These are phyloP conservation scores for Kodamaea fukazawae DNA, from an alignment of 805 yeast genomes.

Conservation along the genomic window DNA sequence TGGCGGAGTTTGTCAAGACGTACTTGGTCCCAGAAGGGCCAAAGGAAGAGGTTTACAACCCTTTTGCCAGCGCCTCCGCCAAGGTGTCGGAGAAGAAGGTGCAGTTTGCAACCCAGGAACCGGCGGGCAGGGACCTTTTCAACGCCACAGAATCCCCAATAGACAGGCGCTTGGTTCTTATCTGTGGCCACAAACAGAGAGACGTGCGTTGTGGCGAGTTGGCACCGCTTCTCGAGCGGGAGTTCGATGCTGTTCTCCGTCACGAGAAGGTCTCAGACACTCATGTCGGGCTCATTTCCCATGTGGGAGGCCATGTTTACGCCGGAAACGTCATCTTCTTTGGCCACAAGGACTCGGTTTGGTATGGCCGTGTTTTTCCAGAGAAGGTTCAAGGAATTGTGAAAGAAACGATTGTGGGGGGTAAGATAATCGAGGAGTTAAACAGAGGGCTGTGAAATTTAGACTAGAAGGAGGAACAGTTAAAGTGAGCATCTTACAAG, in stretches of 20 bases:
- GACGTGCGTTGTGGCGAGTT: slow-evolving; percentile 65
- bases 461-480: background rate
- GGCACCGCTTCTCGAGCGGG: slow-evolving; percentile 57
- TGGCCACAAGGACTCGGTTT: slow-evolving; percentile 39
- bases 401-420: slow-evolving; percentile 47
- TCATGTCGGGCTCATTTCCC: slow-evolving; percentile 60
- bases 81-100: too few species aligned
- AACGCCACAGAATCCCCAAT: background rate
- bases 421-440: slow-evolving; percentile 52
- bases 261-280: slow-evolving; percentile 27
- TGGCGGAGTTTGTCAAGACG: slow-evolving; percentile 38
- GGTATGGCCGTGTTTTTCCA: slow-evolving; percentile 80
- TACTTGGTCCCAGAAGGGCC: slow-evolving; percentile 38
- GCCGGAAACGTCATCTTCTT: slow-evolving; percentile 78
- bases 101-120: too few species aligned
- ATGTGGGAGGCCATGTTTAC: slow-evolving; percentile 82
- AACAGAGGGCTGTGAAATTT: slow-evolving; percentile 44
- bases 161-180: slow-evolving; percentile 35
- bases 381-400: slow-evolving; percentile 65
- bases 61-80: slow-evolving; percentile 14
- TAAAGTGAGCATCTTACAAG: too few species aligned
- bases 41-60: slow-evolving; percentile 22
- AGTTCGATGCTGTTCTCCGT: slow-evolving; percentile 44
- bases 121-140: too few species aligned
- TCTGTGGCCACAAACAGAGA: slow-evolving; percentile 65